phyloP scores from a whole-genome alignment of 1,139 yeast genomes.

The Kurtzmaniella quercitrusa region DNA sequence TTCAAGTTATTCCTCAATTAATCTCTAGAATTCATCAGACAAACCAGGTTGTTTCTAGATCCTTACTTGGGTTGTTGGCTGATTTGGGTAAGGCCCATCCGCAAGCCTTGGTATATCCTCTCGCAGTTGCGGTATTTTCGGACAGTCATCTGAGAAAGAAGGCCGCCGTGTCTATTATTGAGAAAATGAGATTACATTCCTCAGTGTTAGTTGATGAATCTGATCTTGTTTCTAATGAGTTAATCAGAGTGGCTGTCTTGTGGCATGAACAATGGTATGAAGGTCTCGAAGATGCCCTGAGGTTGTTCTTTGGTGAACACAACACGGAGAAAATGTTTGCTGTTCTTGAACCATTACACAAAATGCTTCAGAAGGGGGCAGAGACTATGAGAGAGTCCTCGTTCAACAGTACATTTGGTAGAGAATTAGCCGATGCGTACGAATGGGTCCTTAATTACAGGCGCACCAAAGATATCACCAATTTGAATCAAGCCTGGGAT shows the following conservation, averaged over 20 bases:
- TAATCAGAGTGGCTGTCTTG: constrained; percentile 88
- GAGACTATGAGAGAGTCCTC: constrained; percentile 92
- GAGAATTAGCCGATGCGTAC: constrained; percentile 88
- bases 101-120: constrained; percentile 91
- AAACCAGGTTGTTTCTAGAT: constrained; percentile 74
- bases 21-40: constrained; percentile 97
- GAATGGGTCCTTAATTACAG: constrained; percentile 90
- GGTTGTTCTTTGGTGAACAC: constrained; percentile 90
- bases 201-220: constrained; percentile 86
- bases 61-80: constrained; percentile 74
- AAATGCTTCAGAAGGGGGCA: constrained; percentile 79
- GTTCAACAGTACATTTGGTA: constrained; percentile 88
- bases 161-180: constrained; percentile 89
- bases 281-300: constrained; percentile 93
- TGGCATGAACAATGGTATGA: constrained; percentile 99
- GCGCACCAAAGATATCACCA: constrained; percentile 79
- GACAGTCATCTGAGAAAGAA: constrained; percentile 85
- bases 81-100: constrained; percentile 95
- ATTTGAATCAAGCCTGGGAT: constrained; percentile 97
- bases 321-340: constrained; percentile 93
- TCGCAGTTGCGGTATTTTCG: constrained; percentile 93
- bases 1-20: constrained; percentile 91
- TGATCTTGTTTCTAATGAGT: constrained; percentile 87
- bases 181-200: constrained; percentile 87
- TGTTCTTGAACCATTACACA: constrained; percentile 84